Evolutionary conservation across 108 stramenopile genomes (phyloP).

Genomic region (Skeletonema costatum): DNA sequence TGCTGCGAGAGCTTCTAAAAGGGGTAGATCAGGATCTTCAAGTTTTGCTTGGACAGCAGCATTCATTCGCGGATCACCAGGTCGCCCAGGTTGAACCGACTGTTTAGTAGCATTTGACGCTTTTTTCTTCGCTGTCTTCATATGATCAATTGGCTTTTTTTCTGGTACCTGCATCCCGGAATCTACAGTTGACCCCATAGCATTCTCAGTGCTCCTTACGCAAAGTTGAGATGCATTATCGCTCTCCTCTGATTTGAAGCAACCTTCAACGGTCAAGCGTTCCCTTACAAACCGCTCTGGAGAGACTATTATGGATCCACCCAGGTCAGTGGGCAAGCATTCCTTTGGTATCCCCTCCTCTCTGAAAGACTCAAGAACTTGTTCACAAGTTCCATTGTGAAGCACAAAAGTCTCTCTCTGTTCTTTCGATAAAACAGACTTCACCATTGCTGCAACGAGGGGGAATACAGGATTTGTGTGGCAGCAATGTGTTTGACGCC

Average conservation of each 20-base stretch:
- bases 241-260: not conserved
- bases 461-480: slow-evolving; percentile 11
- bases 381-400: slow-evolving; percentile 4
- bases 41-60: slow-evolving; percentile 20
- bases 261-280: slow-evolving; percentile 6
- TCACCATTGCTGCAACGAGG: not conserved
- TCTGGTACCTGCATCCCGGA: not conserved
- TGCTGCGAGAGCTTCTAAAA: slow-evolving; percentile 9
- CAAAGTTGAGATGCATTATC: not conserved
- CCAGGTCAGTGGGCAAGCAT: slow-evolving; percentile 3
- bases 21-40: slow-evolving; percentile 12
- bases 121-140: not conserved
- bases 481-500: not conserved
- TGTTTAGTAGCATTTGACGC: not conserved
- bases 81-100: slow-evolving; percentile 2
- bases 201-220: not conserved
- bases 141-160: not conserved
- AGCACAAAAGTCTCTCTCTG: slow-evolving; percentile 5
- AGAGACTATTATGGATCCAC: not conserved
- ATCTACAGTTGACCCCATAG: not conserved
- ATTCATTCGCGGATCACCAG: slow-evolving; percentile 32
- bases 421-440: slow-evolving; percentile 1
- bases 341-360: not conserved
- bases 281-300: not conserved
- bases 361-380: not conserved